These are phyloP conservation scores for Nakazawaea wyomingensis DNA, from an alignment of 805 yeast genomes.

Conservation along the genomic window DNA sequence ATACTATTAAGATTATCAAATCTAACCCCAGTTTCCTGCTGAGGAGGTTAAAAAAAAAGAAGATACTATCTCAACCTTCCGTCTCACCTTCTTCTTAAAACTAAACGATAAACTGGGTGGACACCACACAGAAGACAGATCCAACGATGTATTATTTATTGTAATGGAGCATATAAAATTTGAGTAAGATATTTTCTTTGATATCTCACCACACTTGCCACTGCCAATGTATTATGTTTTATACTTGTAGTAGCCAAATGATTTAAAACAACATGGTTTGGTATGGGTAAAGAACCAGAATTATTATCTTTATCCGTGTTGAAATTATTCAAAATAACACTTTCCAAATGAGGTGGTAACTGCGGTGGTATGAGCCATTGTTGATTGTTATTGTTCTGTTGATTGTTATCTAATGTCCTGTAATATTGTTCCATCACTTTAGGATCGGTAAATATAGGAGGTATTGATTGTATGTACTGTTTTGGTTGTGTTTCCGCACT, in stretches of 20 bases:
- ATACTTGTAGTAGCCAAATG: slow-evolving; percentile 95
- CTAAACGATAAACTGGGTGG: too few species aligned
- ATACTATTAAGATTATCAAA: too few species aligned
- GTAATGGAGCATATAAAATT: slow-evolving; percentile 83
- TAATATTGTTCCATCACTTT: slow-evolving; percentile 85
- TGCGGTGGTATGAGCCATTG: slow-evolving; percentile 84
- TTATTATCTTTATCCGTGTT: slow-evolving; percentile 67
- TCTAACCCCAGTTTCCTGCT: too few species aligned
- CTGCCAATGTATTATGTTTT: slow-evolving; percentile 89
- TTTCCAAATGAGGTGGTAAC: slow-evolving; percentile 93
- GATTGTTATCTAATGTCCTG: slow-evolving; percentile 66
- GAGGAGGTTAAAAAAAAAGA: too few species aligned
- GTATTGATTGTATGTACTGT: slow-evolving; percentile 64
- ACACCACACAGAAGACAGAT: too few species aligned
- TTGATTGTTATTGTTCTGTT: slow-evolving; percentile 50
- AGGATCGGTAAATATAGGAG: slow-evolving; percentile 81
- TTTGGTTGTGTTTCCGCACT: slow-evolving; percentile 20
- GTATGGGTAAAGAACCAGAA: slow-evolving; percentile 85
- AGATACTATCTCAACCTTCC: too few species aligned
- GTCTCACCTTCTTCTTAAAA: too few species aligned
- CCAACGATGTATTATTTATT: too few species aligned
- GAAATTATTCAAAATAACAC: slow-evolving; percentile 81
- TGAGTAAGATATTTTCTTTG: slow-evolving; percentile 88
- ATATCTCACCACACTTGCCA: slow-evolving; percentile 86
- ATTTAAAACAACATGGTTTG: slow-evolving; percentile 90